These are phyloP conservation scores for Penicillium steckii DNA, from an alignment of 495 filamentous ascomycete species.

Conservation along the genomic window DNA sequence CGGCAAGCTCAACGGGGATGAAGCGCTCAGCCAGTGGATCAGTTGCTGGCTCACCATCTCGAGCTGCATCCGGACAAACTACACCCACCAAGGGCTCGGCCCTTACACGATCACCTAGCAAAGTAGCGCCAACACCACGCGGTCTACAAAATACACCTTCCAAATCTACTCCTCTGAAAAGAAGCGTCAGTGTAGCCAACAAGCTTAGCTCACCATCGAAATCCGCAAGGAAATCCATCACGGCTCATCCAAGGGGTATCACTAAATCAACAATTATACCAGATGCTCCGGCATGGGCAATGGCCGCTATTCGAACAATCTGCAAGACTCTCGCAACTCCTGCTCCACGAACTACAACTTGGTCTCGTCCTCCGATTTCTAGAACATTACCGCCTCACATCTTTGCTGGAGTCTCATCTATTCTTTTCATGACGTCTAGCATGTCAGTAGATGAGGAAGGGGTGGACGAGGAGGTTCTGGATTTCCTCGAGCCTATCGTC, in stretches of 20 bases:
- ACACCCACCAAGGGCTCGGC: conserved; percentile 33
- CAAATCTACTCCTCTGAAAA: conserved; percentile 41
- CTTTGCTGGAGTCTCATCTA: conserved; percentile 59
- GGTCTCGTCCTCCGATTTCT: conserved; percentile 46
- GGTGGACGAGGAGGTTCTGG: conserved; percentile 36
- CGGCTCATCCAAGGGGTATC: conserved; percentile 19
- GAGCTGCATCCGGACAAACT: conserved; percentile 26
- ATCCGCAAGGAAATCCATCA: conserved; percentile 18
- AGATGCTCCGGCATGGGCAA: conserved; percentile 63
- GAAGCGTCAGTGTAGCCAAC: conserved; percentile 21
- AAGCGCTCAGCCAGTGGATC: conserved; percentile 32
- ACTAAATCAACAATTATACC: conserved; percentile 33
- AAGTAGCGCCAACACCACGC: conserved; percentile 29
- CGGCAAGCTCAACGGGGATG: conserved; percentile 33
- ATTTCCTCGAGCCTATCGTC: conserved; percentile 39
- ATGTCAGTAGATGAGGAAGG: conserved; percentile 32
- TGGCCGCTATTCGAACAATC: conserved; percentile 62
- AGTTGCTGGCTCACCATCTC: conserved; percentile 28
- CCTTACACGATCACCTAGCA: conserved; percentile 33
- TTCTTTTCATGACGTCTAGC: conserved; percentile 44
- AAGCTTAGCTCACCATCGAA: conserved; percentile 22
- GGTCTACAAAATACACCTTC: conserved; percentile 43
- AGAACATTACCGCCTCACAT: conserved; percentile 59
- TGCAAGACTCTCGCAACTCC: conserved; percentile 61
- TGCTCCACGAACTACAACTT: conserved; percentile 43